Conservation (phyloP, 257 asterid genomes). For the Rehmannia glutinosa region DNA sequence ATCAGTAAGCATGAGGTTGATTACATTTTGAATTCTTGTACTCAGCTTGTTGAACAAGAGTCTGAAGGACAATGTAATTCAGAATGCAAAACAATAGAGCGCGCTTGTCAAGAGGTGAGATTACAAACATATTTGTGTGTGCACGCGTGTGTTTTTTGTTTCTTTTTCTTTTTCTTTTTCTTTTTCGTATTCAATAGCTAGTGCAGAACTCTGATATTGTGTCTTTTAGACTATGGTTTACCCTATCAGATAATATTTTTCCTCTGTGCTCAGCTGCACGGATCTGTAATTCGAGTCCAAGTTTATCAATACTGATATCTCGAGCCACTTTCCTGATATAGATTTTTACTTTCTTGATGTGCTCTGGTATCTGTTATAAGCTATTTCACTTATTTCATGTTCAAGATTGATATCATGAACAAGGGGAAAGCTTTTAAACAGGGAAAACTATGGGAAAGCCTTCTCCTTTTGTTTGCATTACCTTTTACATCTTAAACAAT, state of each 20-base stretch:
- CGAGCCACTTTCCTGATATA: too few relatives aligned
- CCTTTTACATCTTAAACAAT: not conserved
- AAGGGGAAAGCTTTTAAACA: too few relatives aligned
- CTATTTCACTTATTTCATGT: too few relatives aligned
- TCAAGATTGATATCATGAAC: too few relatives aligned
- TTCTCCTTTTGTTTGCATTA: not conserved
- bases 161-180: not conserved
- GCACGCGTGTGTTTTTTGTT: conserved; percentile 44
- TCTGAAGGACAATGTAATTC: conserved; percentile 90
- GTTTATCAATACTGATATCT: too few relatives aligned
- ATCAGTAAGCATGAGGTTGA: conserved; percentile 10
- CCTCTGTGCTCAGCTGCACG: too few relatives aligned
- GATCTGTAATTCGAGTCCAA: too few relatives aligned
- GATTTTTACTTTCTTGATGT: too few relatives aligned
- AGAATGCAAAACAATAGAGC: conserved; percentile 88
- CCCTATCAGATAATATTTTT: too few relatives aligned
- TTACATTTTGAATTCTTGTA: conserved; percentile 22
- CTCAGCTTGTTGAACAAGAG: conserved; percentile 86
- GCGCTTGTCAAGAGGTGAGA: conserved; percentile 94
- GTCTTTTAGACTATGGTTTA: too few relatives aligned
- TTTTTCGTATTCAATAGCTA: not conserved
- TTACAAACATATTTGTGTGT: not conserved
- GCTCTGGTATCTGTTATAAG: too few relatives aligned
- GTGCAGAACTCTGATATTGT: conserved; percentile 31
- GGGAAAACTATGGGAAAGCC: too few relatives aligned